Percentiles rank a stretch among this genome's conserved stretches.
Evolutionary conservation across 2,329 filamentous ascomycete species (phyloP).

Genomic region (Aspergillus sp.): DNA sequence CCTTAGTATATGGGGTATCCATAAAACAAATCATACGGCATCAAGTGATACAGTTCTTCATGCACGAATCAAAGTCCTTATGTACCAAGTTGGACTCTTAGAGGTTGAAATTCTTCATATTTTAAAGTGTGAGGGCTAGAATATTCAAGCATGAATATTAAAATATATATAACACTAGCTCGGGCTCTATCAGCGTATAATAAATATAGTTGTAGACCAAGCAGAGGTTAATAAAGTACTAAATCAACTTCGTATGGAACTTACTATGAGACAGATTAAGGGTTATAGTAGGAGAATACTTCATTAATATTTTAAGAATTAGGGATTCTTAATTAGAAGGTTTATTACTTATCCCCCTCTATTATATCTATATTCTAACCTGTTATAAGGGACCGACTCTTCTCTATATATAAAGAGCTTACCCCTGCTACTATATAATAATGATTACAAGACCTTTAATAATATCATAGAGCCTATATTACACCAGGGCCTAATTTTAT

Average conservation of each 20-base stretch:
- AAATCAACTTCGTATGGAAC: constrained; percentile 8
- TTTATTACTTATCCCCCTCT: no score
- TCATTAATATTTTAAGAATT: constrained; percentile 18
- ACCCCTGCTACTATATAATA: no score
- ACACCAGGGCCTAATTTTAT: constrained; percentile 25
- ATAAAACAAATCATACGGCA: constrained; percentile 9
- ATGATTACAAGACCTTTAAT: no score
- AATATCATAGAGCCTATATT: constrained; percentile 20
- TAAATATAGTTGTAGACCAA: constrained; percentile 7
- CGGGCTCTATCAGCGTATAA: constrained; percentile 12
- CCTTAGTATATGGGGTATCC: constrained; percentile 21
- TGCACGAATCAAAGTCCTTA: constrained; percentile 18
- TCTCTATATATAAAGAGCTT: no score
- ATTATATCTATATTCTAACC: no score
- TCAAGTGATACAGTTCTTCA: constrained; percentile 10
- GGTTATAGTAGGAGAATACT: constrained; percentile 20
- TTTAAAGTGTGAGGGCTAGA: constrained; percentile 18
- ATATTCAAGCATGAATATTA: constrained; percentile 15
- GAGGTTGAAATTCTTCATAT: constrained; percentile 21
- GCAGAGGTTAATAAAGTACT: background rate
- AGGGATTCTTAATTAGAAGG: constrained; percentile 21
- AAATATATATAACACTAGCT: constrained; percentile 14
- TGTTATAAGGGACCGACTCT: no score
- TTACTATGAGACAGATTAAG: constrained; percentile 20
- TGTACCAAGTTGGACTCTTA: constrained; percentile 19